A percentile compares a stretch with the other conserved stretches of the same genome.
Evolutionary conservation across 257 asterid genomes (phyloP).

Genomic region (Knoxia roxburghii): DNA sequence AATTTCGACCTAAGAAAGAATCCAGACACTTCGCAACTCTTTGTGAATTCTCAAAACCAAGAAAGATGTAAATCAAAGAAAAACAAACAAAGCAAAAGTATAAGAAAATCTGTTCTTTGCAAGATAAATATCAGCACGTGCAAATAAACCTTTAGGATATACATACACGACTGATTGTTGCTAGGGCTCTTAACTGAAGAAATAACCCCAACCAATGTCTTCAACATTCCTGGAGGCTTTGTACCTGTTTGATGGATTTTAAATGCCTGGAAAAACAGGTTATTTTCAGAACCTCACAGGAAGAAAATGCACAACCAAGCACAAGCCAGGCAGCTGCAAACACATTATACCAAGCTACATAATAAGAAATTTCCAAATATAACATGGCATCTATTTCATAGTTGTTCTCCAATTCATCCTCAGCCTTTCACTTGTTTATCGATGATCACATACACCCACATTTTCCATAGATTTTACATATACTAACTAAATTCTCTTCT

Average conservation of each 20-base stretch:
- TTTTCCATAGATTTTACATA: neutral
- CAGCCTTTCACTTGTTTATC: neutral
- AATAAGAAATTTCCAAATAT: neutral
- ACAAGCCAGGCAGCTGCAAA: neutral
- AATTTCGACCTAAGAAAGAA: neutral
- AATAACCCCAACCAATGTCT: constrained; percentile 57
- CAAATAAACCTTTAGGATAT: neutral
- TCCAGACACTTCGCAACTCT: neutral
- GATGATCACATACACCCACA: neutral
- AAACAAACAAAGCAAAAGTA: neutral
- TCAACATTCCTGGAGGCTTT: constrained; percentile 74
- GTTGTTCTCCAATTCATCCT: neutral
- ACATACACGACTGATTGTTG: constrained; percentile 45
- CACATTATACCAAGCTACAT: neutral
- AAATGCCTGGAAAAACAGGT: constrained; percentile 48
- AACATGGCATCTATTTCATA: neutral
- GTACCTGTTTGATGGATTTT: constrained; percentile 49
- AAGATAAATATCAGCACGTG: neutral
- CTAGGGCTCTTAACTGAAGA: constrained; percentile 45
- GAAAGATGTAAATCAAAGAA: neutral
- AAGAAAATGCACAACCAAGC: neutral
- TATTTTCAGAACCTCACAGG: neutral
- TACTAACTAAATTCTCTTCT: neutral
- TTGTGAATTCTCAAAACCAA: neutral
- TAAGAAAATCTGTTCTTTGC: neutral